phyloP scores from a whole-genome alignment of 2,329 filamentous ascomycete species.

The Fulvia fulva region DNA sequence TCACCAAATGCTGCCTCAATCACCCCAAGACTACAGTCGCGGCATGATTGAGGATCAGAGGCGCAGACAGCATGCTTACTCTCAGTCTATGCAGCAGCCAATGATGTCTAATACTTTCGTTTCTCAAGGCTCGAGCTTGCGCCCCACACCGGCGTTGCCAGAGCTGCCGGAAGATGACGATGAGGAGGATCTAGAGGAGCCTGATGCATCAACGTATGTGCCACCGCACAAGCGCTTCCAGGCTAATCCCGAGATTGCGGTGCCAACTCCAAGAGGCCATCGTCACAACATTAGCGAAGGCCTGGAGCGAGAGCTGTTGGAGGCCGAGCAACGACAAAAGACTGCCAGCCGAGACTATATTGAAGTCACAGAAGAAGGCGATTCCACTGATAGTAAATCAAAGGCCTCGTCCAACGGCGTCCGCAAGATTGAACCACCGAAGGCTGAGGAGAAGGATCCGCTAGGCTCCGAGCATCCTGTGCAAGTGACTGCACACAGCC shows the following conservation, averaged over 20 bases:
- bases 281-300: slow-evolving; percentile 71
- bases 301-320: slow-evolving; percentile 78
- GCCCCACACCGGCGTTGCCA: slow-evolving; percentile 52
- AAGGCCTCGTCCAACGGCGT: slow-evolving; percentile 1
- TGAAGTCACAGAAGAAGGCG: slow-evolving; percentile 23
- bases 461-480: slow-evolving; percentile 36
- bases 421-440: slow-evolving; percentile 8
- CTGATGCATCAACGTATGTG: slow-evolving; percentile 26
- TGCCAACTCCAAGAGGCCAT: slow-evolving; percentile 59
- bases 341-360: slow-evolving; percentile 18
- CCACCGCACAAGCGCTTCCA: slow-evolving; percentile 31
- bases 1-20: slow-evolving; percentile 29
- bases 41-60: slow-evolving; percentile 48
- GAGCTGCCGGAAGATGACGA: slow-evolving; percentile 73
- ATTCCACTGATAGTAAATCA: slow-evolving; percentile 6
- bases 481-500: slow-evolving; percentile 68
- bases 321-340: slow-evolving; percentile 69
- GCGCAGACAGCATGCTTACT: slow-evolving; percentile 42
- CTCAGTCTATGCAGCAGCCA: slow-evolving; percentile 28
- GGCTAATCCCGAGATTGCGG: slow-evolving; percentile 49
- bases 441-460: slow-evolving; percentile 21
- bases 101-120: slow-evolving; percentile 24
- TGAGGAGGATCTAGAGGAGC: slow-evolving; percentile 13
- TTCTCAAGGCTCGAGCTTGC: slow-evolving; percentile 36
- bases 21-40: slow-evolving; percentile 29